A percentile compares a stretch with the other conserved stretches of the same genome.
Evolutionary conservation across 768 basidiomycete genomes (phyloP).

Genomic region (Tricholoma saponaceum): DNA sequence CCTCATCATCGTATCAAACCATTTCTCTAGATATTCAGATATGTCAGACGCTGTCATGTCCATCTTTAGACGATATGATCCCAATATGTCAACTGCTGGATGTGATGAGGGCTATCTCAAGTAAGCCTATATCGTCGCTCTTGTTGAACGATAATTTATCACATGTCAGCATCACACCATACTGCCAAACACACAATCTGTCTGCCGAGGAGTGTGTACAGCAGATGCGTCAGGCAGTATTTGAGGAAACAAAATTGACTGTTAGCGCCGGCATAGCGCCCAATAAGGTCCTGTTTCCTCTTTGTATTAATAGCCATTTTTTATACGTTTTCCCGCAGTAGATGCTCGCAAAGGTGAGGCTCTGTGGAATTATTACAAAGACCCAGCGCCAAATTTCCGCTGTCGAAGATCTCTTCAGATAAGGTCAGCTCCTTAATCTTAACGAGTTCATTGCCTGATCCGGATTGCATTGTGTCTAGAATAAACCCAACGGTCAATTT

Average conservation of each 20-base stretch:
- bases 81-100: conserved; percentile 69
- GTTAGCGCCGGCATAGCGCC: conserved; percentile 95
- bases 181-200: conserved; percentile 66
- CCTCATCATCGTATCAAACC: conserved; percentile 62
- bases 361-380: not conserved
- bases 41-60: conserved; percentile 75
- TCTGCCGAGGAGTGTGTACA: conserved; percentile 71
- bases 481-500: conserved; percentile 95
- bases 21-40: conserved; percentile 60
- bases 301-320: not conserved
- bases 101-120: conserved; percentile 93
- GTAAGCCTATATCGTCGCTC: conserved; percentile 37
- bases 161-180: conserved; percentile 67
- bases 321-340: conserved; percentile 20
- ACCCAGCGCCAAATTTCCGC: not conserved
- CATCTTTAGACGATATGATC: conserved; percentile 65
- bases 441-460: not conserved
- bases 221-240: conserved; percentile 70
- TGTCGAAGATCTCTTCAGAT: conserved; percentile 82
- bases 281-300: conserved; percentile 63
- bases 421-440: conserved; percentile 42
- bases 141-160: not conserved
- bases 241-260: conserved; percentile 78
- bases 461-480: conserved; percentile 36
- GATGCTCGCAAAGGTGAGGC: conserved; percentile 87